Evolutionary conservation across 73 alveolate species (phyloP), one percentile per base, ranked within the genome.

Genomic region (Urostyla sp.): DNA sequence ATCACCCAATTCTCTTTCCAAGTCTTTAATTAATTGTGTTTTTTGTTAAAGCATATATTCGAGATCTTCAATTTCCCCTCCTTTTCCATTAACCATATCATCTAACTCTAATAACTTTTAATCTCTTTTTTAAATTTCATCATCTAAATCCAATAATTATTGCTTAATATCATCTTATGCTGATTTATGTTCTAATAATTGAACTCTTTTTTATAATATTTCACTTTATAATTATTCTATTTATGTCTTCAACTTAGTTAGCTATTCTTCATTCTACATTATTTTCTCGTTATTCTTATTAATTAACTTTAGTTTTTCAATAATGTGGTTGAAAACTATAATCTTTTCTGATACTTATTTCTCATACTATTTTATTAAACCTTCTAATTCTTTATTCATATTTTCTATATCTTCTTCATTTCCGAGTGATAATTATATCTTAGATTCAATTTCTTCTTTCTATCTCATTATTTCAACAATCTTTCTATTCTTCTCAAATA

Each of bases 361-460:
- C 11, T 69, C 83, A 46, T 69, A 69, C 35, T 69, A 35, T 53
- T 69, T 45, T 1, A 69, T 45, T 5, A 69, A 55, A 4, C 23
- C 21, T 23, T 44, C 23, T 18, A 69, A 31, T 69, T 69, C 83
- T 37, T 69, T 69, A 30, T 69, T 52, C 83, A 69, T 69, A n/a
- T 20, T 27, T 45, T 38, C 49, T 8, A 69, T 49, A 20, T 69
- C 83, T 4, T 69, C 83, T 46, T 69, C 69, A 16, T 16, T 40
- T 46, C 49, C 48, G 3, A 45, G 72, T 27, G 52, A 6, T 7
- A 20, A 5, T 30, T 45, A 43, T 5, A 69, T 69, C 54, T 69
- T 45, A 1, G 83, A 38, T 23, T 69, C 83, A 69, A 69, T 69
- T 18, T 69, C 83, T 23, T 69, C 83, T 23, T 69, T 69, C 13